Base-by-base conservation (phyloP, 495 filamentous ascomycete genomes). In the Trichoderma parareesei region DNA sequence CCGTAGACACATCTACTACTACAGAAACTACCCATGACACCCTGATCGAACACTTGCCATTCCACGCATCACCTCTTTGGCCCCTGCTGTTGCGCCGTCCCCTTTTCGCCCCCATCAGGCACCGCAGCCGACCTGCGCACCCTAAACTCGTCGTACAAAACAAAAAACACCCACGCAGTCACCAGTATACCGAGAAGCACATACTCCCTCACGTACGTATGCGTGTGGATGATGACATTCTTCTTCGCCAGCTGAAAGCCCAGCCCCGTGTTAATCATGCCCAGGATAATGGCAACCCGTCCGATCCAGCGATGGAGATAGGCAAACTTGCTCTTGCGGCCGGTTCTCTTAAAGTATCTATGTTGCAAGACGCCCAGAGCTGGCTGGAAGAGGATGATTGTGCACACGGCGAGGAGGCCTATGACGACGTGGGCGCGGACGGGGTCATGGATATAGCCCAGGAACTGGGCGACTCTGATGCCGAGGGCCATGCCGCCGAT, bases 351-450 rank as follows among this genome's bases (percentile, higher is more conserved):
- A 27, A 57, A 57, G 14, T 57, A 37, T 16, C 53, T 35, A 35
- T 57, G 53, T 10, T 57, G 53, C 3, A 57, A 35, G 11, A 57
- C 13, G 7, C 53, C 53, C 27, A 57, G 20, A 14, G 37, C 10
- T 11, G 53, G 53, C 33, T 57, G 53, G 18, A 57, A 57, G 33
- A 57, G 20, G 35, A 57, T 57, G 27, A 57, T 57, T 33, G 53
- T 57, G 20, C 20, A 57, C 11, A 57, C 53, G 53, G 27, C 33
- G 18, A 57, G 2, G 27, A 57, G 16, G 7, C 53, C 53, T 10
- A 57, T 57, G 53, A 57, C 53, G 53, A 57, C 53, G 53, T 57
- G 53, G 20, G 53, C 53, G 20, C 27, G 53, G 9, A 57, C 27
- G 3, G 53, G 53, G 37, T 35, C 5, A 8, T n/a, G 20, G 8